Percentiles rank a stretch among this genome's conserved stretches.
These are phyloP conservation scores for Triangularia verruculosa DNA, from an alignment of 2,329 filamentous ascomycete species.

Conservation along the genomic window DNA sequence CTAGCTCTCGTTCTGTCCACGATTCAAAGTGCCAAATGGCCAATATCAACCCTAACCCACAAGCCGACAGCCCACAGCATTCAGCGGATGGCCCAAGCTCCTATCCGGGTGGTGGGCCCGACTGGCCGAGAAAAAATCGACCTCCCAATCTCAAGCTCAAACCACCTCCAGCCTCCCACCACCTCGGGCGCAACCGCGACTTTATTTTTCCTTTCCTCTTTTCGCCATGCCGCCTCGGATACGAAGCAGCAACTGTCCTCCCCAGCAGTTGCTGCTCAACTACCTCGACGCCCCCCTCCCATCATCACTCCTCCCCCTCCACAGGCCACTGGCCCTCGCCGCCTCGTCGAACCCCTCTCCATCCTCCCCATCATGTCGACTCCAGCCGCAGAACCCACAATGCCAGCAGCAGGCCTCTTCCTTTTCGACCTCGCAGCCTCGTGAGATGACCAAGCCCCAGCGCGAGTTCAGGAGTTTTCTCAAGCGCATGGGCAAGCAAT, in stretches of 20 bases:
- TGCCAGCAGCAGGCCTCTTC: conserved; percentile 21
- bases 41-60: neutral
- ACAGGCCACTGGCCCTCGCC: conserved; percentile 6
- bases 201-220: conserved; percentile 5
- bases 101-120: neutral
- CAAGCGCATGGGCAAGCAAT: conserved; percentile 17
- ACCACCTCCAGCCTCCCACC: conserved; percentile 3
- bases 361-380: conserved; percentile 4
- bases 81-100: neutral
- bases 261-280: conserved; percentile 22
- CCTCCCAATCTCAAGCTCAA: conserved; percentile 6
- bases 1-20: too few species aligned
- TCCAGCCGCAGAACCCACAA: neutral
- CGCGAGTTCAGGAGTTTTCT: conserved; percentile 40
- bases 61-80: too few species aligned
- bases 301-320: neutral
- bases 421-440: conserved; percentile 42
- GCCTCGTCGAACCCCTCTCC: neutral
- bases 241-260: conserved; percentile 20
- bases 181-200: neutral
- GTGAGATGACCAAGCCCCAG: conserved; percentile 37
- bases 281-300: conserved; percentile 14
- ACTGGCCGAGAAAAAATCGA: conserved; percentile 6
- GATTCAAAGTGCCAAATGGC: too few species aligned
- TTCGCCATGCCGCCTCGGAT: conserved; percentile 28